phyloP scores from a whole-genome alignment of 1,284 basidiomycete genomes.

The Macrocystidia cucumis region DNA sequence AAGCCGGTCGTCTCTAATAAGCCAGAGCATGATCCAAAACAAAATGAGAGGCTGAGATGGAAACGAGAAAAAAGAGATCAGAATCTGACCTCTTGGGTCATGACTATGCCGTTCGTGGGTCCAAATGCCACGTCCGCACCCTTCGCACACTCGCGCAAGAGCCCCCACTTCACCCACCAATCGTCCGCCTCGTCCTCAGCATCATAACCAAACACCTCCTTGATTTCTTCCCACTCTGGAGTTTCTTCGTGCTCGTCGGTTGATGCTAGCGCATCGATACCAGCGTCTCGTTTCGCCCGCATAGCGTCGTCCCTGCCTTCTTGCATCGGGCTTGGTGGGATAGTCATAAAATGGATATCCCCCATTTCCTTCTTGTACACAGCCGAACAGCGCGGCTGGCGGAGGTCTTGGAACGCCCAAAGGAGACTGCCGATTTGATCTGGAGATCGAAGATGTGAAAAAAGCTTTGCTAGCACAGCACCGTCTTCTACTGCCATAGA shows the following conservation, averaged over 20 bases:
- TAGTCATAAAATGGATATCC: constrained; percentile 29
- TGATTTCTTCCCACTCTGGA: constrained; percentile 31
- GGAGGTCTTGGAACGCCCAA: constrained; percentile 43
- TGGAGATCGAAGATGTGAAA: constrained; percentile 40
- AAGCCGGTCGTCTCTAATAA: no score
- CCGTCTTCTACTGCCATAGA: constrained; percentile 50
- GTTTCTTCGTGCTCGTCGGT: constrained; percentile 15
- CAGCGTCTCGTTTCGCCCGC: constrained; percentile 27
- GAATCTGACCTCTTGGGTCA: no score
- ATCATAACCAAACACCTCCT: constrained; percentile 33
- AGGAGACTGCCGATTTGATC: constrained; percentile 46
- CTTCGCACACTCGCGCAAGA: constrained; percentile 17
- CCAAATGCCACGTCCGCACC: constrained; percentile 3
- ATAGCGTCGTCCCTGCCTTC: constrained; percentile 33
- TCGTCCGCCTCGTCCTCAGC: constrained; percentile 36
- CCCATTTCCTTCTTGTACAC: constrained; percentile 27
- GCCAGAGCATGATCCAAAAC: no score
- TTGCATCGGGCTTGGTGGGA: constrained; percentile 30
- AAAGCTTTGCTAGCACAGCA: constrained; percentile 47
- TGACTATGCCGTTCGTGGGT: not conserved
- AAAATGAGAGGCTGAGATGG: no score
- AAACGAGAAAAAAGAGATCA: no score
- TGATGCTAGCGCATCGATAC: constrained; percentile 24
- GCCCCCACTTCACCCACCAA: constrained; percentile 20
- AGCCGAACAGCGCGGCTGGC: constrained; percentile 30